phyloP scores from a whole-genome alignment of 1,284 basidiomycete species.

The Inonotus hispidus region DNA sequence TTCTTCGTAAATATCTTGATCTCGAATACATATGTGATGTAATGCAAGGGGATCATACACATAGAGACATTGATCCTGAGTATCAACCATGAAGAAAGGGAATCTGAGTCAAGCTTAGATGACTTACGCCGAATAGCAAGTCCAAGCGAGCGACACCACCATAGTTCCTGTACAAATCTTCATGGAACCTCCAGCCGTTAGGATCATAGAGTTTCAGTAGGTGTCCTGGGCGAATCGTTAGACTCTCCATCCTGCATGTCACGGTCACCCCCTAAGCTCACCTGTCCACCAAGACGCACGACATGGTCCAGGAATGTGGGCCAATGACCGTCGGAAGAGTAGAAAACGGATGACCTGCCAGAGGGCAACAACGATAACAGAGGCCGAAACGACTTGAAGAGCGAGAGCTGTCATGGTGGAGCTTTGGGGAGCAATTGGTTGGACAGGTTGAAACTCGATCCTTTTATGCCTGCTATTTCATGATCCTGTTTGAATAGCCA shows the following conservation, averaged over 20 bases:
- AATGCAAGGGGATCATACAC: conserved; percentile 24
- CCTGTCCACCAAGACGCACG: conserved; percentile 19
- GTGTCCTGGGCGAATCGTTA: conserved; percentile 11
- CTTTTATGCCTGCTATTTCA: not conserved
- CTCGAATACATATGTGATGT: conserved; percentile 30
- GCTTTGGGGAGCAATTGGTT: not conserved
- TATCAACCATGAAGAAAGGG: not conserved
- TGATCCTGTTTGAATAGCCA: not conserved
- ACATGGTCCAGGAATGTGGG: conserved; percentile 24
- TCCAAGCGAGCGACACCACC: conserved; percentile 21
- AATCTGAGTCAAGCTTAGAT: not conserved
- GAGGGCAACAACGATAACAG: not conserved
- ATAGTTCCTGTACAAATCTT: conserved; percentile 21
- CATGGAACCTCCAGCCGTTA: conserved; percentile 23
- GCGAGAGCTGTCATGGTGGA: not conserved
- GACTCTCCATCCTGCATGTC: not conserved
- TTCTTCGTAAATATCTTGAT: conserved; percentile 28
- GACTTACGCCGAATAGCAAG: conserved; percentile 24
- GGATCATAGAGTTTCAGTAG: conserved; percentile 18
- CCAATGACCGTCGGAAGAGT: not conserved
- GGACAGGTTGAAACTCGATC: not conserved
- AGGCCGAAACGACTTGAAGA: not conserved
- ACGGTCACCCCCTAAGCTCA: not conserved
- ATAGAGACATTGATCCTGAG: conserved; percentile 18
- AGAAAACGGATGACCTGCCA: not conserved